Evolutionary conservation across 148 eudicot species (phyloP).

Genomic region (Linanthus parryae): DNA sequence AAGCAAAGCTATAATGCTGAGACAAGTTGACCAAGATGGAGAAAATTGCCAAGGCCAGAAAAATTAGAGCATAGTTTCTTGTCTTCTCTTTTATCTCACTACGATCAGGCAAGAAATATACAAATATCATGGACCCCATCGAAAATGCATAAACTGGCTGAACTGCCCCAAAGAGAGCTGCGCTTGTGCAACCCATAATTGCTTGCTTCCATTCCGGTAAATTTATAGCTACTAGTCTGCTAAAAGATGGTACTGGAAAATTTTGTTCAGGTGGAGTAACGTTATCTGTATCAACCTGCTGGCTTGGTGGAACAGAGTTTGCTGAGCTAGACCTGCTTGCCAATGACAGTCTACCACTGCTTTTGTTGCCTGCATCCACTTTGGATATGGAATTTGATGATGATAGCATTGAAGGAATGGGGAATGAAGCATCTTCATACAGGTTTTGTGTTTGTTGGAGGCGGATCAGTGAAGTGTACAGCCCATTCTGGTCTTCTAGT

Average conservation of each 20-base stretch:
- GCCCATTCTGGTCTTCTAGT: not conserved
- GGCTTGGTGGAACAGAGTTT: not conserved
- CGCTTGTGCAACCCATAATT: conserved; percentile 2
- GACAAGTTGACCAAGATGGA: conserved; percentile 2
- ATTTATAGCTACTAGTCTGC: conserved; percentile 8
- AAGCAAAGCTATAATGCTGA: conserved; percentile 4
- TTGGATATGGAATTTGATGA: conserved; percentile 14
- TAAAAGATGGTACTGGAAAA: not conserved
- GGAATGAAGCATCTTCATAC: not conserved
- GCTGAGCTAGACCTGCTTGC: conserved; percentile 1
- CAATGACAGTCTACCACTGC: conserved; percentile 5
- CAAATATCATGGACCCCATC: conserved; percentile 10
- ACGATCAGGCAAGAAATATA: conserved; percentile 4
- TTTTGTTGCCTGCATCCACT: not conserved
- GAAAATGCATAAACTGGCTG: conserved; percentile 4
- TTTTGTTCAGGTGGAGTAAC: not conserved
- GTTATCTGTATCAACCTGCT: not conserved
- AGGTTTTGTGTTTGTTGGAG: not conserved
- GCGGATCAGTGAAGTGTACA: conserved; percentile 4
- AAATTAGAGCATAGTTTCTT: conserved; percentile 3
- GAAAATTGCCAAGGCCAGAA: conserved; percentile 1
- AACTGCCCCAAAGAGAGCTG: conserved; percentile 3
- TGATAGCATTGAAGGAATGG: not conserved
- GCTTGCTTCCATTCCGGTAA: conserved; percentile 10
- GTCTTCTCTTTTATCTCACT: conserved; percentile 3